Percentiles rank a stretch among this genome's conserved stretches.
Conservation (phyloP, 768 basidiomycete genomes). For the Boletus rex-veris region DNA sequence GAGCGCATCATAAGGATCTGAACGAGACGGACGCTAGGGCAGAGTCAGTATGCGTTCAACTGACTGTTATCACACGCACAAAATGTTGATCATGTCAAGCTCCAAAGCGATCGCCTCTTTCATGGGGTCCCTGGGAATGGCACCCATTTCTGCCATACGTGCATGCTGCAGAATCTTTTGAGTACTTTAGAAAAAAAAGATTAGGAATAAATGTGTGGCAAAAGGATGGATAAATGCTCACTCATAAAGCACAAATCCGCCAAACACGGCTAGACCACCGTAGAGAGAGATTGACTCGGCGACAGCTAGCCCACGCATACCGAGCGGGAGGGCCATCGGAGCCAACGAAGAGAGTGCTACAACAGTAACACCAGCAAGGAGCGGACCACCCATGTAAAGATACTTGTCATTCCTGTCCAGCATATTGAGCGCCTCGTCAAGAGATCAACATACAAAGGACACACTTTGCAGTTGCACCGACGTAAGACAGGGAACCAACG, state of each 20-base stretch:
- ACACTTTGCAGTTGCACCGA: conserved; percentile 83
- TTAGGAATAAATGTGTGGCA: background rate
- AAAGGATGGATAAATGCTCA: conserved; percentile 34
- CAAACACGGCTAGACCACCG: conserved; percentile 84
- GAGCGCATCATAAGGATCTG: conserved; percentile 71
- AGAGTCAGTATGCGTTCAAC: conserved; percentile 9
- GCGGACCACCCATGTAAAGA: conserved; percentile 81
- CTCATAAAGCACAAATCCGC: conserved; percentile 87
- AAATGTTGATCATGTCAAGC: conserved; percentile 88
- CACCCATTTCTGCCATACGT: conserved; percentile 65
- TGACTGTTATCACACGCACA: conserved; percentile 44
- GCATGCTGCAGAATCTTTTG: conserved; percentile 82
- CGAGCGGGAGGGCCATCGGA: conserved; percentile 85
- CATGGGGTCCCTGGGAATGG: conserved; percentile 67
- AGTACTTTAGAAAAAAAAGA: conserved; percentile 40
- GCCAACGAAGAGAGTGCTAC: conserved; percentile 85
- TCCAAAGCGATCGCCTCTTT: conserved; percentile 76
- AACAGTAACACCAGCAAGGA: conserved; percentile 85
- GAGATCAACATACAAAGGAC: conserved; percentile 8
- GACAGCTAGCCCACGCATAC: conserved; percentile 70
- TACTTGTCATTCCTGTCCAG: conserved; percentile 67
- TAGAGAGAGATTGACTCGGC: conserved; percentile 79
- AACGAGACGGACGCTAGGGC: conserved; percentile 67
- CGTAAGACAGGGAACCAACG: conserved; percentile 81
- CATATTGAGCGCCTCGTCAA: background rate